Evolutionary conservation across 2,329 filamentous ascomycete species (phyloP), one percentile per base, ranked within the genome.

Genomic region (Grosmannia penicillata): DNA sequence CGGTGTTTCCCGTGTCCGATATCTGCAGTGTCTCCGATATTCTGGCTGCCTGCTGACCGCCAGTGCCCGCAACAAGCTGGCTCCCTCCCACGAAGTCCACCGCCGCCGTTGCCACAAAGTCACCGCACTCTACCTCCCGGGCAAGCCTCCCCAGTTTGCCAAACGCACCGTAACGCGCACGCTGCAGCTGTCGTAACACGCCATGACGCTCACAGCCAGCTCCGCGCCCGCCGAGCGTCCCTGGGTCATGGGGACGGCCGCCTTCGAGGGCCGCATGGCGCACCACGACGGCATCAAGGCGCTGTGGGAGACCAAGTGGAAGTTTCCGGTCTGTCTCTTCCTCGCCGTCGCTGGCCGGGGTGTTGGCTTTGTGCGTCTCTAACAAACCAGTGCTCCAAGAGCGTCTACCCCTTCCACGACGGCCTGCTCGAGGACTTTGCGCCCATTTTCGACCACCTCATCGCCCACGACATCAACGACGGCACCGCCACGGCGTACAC

Each of bases 251-350:
- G 34, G 30, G 6, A 34, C 36, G 23, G 53, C 58, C 45, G 58
- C 57, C 30, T 67, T 62, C 49, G 56, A 62, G 49, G 48, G 43
- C 13, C 53, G 51, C 43, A 66, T 66, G 63, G 64, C 72, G 17
- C 75, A 78, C 50, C 70, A 77, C 47, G 60, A 65, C 25, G 69
- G 68, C 19, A 75, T 78, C 47, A 61, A 69, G 50, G 66, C 67
- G 9, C 58, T 82, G 22, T 86, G 82, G 80, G 76, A 82, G 58
- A 81, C 75, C 7, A 83, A 82, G 56, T 86, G 80, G 80, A 76
- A 76, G 56, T 62, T 68, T 47, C 75, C 75, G 40, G 68, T 50
- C n/a, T 6, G 28, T 29, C n/a, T n/a, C n/a, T n/a, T n/a, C n/a
- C n/a, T n/a, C n/a, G n/a, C n/a, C n/a, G n/a, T n/a, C n/a, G n/a